Evolutionary conservation across 2,329 filamentous ascomycete genomes (phyloP).

Genomic region (Chaetothyriales sp.): DNA sequence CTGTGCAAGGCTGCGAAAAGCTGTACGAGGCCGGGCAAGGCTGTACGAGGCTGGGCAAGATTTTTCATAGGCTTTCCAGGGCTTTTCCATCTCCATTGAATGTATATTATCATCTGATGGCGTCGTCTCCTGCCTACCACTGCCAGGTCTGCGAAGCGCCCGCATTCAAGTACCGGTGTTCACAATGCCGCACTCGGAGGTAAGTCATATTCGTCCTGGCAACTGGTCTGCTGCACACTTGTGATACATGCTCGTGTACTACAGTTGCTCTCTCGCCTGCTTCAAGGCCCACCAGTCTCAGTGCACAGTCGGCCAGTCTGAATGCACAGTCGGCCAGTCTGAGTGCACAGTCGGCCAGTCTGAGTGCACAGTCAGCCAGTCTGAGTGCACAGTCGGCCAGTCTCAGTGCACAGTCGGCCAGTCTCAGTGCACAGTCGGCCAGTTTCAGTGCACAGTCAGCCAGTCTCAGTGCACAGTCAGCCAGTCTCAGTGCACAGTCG

Average conservation of each 20-base stretch:
- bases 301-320: constrained; percentile 20
- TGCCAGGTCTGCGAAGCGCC: constrained; percentile 18
- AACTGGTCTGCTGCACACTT: constrained; percentile 1
- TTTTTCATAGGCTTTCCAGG: neutral
- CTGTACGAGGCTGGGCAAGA: neutral
- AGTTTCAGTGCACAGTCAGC: too few species aligned
- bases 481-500: constrained; percentile 33
- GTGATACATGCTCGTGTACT: constrained; percentile 1
- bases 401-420: too few species aligned
- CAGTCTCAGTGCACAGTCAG: constrained; percentile 34
- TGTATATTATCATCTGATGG: too few species aligned
- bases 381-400: constrained; percentile 16
- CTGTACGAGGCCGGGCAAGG: neutral
- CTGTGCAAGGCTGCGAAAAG: neutral
- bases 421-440: too few species aligned
- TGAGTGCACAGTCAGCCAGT: constrained; percentile 16
- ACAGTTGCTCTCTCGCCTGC: constrained; percentile 34
- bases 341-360: constrained; percentile 16
- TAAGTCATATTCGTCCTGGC: constrained; percentile 9
- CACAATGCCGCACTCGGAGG: constrained; percentile 20
- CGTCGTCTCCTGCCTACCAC: neutral
- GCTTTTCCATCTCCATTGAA: too few species aligned
- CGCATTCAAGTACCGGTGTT: constrained; percentile 23
- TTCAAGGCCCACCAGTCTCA: constrained; percentile 32
- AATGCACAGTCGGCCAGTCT: constrained; percentile 15